Evolutionary conservation across 257 asterid genomes (phyloP), one percentile per base, ranked within the genome.

Genomic region (Ballota nigra): DNA sequence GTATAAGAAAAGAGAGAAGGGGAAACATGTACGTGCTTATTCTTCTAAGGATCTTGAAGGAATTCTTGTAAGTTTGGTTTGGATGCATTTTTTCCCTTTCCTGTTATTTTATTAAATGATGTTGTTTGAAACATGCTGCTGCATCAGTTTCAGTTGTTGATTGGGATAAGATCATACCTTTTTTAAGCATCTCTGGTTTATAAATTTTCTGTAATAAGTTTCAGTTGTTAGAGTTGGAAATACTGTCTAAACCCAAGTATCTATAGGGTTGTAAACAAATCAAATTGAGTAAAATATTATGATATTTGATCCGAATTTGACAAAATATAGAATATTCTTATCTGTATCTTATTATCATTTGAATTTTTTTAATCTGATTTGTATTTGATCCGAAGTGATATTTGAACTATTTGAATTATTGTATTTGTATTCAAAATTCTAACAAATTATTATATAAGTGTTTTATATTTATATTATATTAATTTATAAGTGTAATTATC

Each of bases 11-110:
- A 83, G 99, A 76, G 99, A 95, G 83, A 89, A 73, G 81, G 99
- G 97, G 61, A 95, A 95, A 86, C 87, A 72, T 64, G 96, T 91
- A 71, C 77, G 75, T 19, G 79, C 78, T 63, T 95, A 92, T 77
- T 88, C 99, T 70, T 79, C 96, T 36, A 73, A 86, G 83, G 98
- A 95, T 83, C 98, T 95, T 78, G 96, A 89, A 81, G 98, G 97
- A 79, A 95, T 95, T 78, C 96, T 95, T 59, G 98, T 89, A 74
- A 85, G 99, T 79, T 26, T 26, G 15, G 4, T 41, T 68, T 53
- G 18, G n/a, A 23, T 29, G 26, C 20, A 26, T 18, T 61, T 12
- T 5, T 57, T 22, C 28, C 16, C 34, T 28, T 63, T 67, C 19
- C 16, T 74, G 63, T 67, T 67, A 20, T 75, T 23, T n/a, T 13